Conservation (phyloP, 2,329 filamentous ascomycete genomes). For the Raffaelea ambrosiae region DNA sequence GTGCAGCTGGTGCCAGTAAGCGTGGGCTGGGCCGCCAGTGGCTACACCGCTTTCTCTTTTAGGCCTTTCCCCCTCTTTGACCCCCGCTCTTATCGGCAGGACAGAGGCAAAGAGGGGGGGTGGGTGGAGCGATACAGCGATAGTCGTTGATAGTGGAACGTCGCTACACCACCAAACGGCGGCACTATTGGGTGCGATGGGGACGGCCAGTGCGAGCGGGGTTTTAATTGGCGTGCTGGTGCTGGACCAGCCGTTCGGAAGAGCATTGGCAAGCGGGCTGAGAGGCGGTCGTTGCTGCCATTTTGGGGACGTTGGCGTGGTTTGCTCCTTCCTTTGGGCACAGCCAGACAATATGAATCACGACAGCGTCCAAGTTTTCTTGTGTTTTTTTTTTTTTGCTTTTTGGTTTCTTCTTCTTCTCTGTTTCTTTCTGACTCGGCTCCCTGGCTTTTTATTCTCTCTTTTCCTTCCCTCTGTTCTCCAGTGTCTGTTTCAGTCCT, state of each 20-base stretch:
- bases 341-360: background rate
- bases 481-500: background rate
- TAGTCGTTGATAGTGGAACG: no score
- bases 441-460: background rate
- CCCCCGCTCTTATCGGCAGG: background rate
- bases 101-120: background rate
- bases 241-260: no score
- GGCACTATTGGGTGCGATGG: background rate
- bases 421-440: background rate
- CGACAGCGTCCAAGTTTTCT: background rate
- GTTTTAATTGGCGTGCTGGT: background rate
- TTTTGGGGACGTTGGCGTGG: no score
- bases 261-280: no score
- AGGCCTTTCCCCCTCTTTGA: background rate
- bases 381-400: background rate
- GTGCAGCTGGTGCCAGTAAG: no score
- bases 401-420: background rate
- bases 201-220: background rate
- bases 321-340: background rate
- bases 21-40: background rate
- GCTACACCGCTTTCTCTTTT: background rate
- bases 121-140: background rate
- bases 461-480: background rate
- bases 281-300: no score
- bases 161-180: background rate